phyloP scores from a whole-genome alignment of 2,329 filamentous ascomycete species.

The Dothidotthia symphoricarpi region DNA sequence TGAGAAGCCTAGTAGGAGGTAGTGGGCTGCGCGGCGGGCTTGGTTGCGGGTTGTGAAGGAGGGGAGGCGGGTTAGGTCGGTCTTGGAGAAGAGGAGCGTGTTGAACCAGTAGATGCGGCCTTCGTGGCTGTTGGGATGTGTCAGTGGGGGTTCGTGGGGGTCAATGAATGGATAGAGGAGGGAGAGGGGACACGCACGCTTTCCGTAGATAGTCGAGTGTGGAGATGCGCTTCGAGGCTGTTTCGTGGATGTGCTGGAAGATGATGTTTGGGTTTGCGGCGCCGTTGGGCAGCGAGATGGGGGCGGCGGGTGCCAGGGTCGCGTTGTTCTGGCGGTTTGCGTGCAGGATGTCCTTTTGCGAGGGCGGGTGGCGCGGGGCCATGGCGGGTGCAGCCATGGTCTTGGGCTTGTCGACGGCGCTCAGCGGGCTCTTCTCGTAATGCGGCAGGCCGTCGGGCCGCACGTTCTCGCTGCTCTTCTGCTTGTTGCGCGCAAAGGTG shows the following conservation, averaged over 20 bases:
- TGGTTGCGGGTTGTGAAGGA: slow-evolving; percentile 84
- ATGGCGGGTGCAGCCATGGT: slow-evolving; percentile 29
- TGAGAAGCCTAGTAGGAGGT: slow-evolving; percentile 87
- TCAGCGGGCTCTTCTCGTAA: slow-evolving; percentile 35
- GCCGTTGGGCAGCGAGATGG: slow-evolving; percentile 36
- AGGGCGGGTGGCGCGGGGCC: slow-evolving; percentile 26
- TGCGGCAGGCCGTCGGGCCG: slow-evolving; percentile 17
- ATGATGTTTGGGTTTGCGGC: slow-evolving; percentile 53
- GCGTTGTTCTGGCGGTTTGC: slow-evolving; percentile 21
- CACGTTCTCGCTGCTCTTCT: slow-evolving; percentile 39
- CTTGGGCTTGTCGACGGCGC: slow-evolving; percentile 37
- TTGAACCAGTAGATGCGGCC: slow-evolving; percentile 98
- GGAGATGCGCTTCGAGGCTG: slow-evolving; percentile 87
- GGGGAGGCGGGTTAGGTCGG: slow-evolving; percentile 76
- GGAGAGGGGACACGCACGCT: slow-evolving; percentile 59
- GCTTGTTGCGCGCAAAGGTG: slow-evolving; percentile 38
- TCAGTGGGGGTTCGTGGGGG: slow-evolving; percentile 7
- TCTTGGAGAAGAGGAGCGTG: slow-evolving; percentile 84
- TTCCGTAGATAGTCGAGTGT: slow-evolving; percentile 91
- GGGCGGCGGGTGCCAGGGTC: slow-evolving; percentile 28
- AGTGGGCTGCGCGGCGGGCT: slow-evolving; percentile 87
- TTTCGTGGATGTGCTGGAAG: slow-evolving; percentile 73
- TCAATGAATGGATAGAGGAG: neutral
- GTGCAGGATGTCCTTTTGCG: slow-evolving; percentile 30
- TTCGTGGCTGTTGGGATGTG: slow-evolving; percentile 70